phyloP scores from a whole-genome alignment of 2,329 filamentous ascomycete species.

The Aspergillus jensenii region DNA sequence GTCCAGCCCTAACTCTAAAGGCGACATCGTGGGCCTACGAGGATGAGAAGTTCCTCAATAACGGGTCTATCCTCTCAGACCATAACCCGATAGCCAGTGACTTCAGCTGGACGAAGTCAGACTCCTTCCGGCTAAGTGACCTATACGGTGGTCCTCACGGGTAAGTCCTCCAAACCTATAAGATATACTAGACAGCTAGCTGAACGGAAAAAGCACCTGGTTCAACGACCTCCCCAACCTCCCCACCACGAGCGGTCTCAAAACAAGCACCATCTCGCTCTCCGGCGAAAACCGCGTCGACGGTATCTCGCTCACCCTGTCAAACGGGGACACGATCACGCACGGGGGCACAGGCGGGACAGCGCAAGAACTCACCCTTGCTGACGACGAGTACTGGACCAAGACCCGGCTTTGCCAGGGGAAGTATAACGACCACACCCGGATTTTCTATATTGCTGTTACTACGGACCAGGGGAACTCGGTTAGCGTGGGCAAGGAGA shows the following conservation, averaged over 20 bases:
- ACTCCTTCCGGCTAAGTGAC: slow-evolving; percentile 46
- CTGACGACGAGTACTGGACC: slow-evolving; percentile 50
- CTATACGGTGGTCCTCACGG: slow-evolving; percentile 29
- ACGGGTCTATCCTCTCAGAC: slow-evolving; percentile 61
- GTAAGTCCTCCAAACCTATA: slow-evolving; percentile 2
- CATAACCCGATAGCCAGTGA: slow-evolving; percentile 58
- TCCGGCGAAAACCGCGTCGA: slow-evolving; percentile 53
- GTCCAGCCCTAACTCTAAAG: slow-evolving; percentile 52
- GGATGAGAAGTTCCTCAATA: slow-evolving; percentile 57
- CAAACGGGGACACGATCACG: slow-evolving; percentile 49
- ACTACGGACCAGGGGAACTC: slow-evolving; percentile 52
- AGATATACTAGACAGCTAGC: neutral
- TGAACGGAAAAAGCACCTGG: slow-evolving; percentile 36
- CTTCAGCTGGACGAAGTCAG: slow-evolving; percentile 44
- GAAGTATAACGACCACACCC: slow-evolving; percentile 46
- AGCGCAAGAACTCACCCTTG: slow-evolving; percentile 45
- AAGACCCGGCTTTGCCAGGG: slow-evolving; percentile 53
- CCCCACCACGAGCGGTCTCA: slow-evolving; percentile 30
- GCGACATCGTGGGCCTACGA: slow-evolving; percentile 51
- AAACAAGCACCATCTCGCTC: slow-evolving; percentile 34
- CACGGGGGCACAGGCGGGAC: slow-evolving; percentile 58
- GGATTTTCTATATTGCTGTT: slow-evolving; percentile 58
- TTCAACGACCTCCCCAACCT: slow-evolving; percentile 53
- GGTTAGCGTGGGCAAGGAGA: slow-evolving; percentile 47
- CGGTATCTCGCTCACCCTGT: slow-evolving; percentile 49